Base-by-base conservation (phyloP, 1,139 yeast species). In the Saccharomyces hybrid region DNA sequence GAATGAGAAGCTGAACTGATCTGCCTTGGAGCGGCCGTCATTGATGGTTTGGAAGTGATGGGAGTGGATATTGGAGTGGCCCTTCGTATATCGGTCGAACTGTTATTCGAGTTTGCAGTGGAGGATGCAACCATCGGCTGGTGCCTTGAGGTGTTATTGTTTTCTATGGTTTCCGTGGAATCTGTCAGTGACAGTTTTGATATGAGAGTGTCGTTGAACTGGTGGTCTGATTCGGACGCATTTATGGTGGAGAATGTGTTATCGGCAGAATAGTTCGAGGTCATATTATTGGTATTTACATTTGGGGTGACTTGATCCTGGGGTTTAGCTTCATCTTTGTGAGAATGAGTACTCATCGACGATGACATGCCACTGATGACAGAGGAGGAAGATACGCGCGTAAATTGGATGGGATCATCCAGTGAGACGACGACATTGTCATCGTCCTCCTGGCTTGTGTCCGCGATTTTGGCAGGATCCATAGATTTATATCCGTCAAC, bases 1-100 rank as follows among this genome's bases (percentile, higher is more conserved):
- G 41, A 34, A 34, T 34, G 41, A 3, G 41, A 34, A 6, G 41
- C 41, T 34, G 21, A 34, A 14, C 19, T 34, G 19, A 34, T 34
- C 11, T 34, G 41, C 16, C 59, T 78, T 75, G 54, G 95, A 90
- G 41, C 76, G 74, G 51, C 76, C 74, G 57, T 75, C 74, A 28
- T 80, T 71, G 54, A 82, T 88, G 32, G 91, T 81, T 65, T 83
- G 77, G 65, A 83, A 75, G 53, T 84, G 73, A 16, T 91, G 86
- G 47, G 86, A 79, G 41, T 34, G 19, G 41, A 14, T 19, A 34
- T 14, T 34, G 69, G 86, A 83, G 56, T 75, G 47, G 14, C 44
- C 38, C 16, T 53, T 74, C 66, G 41, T 34, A 34, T 34, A 14
- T 34, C 41, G 4, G 19, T 34, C 4, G 41, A 34, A 19, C 41